Evolutionary conservation across 2,329 filamentous ascomycete species (phyloP).

Genomic region (Lachnellula suecica): DNA sequence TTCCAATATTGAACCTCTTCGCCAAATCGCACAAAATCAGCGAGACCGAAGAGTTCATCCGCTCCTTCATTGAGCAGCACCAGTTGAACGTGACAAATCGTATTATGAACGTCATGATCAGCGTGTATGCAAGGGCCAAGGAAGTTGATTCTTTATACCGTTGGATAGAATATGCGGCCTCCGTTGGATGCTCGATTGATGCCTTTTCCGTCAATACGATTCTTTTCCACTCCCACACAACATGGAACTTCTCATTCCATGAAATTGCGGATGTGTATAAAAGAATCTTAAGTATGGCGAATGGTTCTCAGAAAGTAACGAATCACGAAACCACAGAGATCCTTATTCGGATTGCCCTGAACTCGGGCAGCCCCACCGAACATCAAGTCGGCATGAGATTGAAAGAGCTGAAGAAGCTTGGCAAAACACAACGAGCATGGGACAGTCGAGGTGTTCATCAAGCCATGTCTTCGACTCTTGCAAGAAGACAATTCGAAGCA

Average conservation of each 20-base stretch:
- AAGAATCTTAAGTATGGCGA: slow-evolving; percentile 5
- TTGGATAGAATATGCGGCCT: slow-evolving; percentile 28
- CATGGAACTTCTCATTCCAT: slow-evolving; percentile 24
- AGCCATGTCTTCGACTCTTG: slow-evolving; percentile 21
- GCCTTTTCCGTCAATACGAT: slow-evolving; percentile 30
- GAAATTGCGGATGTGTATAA: slow-evolving; percentile 23
- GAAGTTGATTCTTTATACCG: slow-evolving; percentile 28
- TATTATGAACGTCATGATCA: slow-evolving; percentile 27
- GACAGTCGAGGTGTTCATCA: slow-evolving; percentile 12
- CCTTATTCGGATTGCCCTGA: slow-evolving; percentile 20
- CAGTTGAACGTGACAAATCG: slow-evolving; percentile 21
- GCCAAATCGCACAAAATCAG: slow-evolving; percentile 24
- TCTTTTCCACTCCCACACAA: slow-evolving; percentile 23
- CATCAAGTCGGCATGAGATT: slow-evolving; percentile 5
- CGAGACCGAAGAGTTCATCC: slow-evolving; percentile 30
- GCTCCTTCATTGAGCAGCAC: slow-evolving; percentile 19
- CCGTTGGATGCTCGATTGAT: slow-evolving; percentile 18
- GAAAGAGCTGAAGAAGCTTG: slow-evolving; percentile 4
- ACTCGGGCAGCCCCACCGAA: slow-evolving; percentile 1
- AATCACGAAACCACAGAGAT: slow-evolving; percentile 21
- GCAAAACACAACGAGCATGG: background rate
- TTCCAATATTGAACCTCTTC: slow-evolving; percentile 30
- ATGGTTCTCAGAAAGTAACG: slow-evolving; percentile 2
- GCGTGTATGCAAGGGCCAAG: slow-evolving; percentile 24
- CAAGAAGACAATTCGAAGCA: slow-evolving; percentile 13